phyloP scores from a whole-genome alignment of 441 rosid genomes.

The Corymbia calophylla region DNA sequence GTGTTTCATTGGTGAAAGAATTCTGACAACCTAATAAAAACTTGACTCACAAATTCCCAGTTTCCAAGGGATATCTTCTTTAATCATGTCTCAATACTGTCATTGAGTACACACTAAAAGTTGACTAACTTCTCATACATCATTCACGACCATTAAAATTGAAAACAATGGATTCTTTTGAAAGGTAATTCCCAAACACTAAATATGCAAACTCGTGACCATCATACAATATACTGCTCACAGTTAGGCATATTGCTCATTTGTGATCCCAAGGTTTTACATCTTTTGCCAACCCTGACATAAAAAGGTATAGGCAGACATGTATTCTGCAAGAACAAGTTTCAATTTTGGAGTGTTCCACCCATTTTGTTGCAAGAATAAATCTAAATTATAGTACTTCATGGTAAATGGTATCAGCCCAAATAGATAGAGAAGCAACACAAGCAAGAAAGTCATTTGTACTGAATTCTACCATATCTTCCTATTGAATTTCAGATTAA shows the following conservation, averaged over 20 bases:
- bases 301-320: not conserved
- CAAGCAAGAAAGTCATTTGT: not conserved
- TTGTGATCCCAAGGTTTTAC: not conserved
- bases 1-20: not conserved
- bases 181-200: not conserved
- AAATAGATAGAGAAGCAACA: not conserved
- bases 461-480: not conserved
- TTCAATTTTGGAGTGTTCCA: not conserved
- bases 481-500: not conserved
- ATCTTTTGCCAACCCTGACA: not conserved
- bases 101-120: not conserved
- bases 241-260: not conserved
- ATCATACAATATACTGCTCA: not conserved
- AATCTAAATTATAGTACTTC: not conserved
- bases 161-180: not conserved
- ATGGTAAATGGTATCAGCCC: not conserved
- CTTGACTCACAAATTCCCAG: not conserved
- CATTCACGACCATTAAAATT: not conserved
- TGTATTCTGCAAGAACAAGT: not conserved
- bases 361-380: not conserved
- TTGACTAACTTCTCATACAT: not conserved
- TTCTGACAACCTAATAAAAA: not conserved
- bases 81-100: not conserved
- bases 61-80: not conserved
- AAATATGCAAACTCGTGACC: not conserved